Conservation (phyloP, 345 rosid genomes). For the Lepidium sativum region DNA sequence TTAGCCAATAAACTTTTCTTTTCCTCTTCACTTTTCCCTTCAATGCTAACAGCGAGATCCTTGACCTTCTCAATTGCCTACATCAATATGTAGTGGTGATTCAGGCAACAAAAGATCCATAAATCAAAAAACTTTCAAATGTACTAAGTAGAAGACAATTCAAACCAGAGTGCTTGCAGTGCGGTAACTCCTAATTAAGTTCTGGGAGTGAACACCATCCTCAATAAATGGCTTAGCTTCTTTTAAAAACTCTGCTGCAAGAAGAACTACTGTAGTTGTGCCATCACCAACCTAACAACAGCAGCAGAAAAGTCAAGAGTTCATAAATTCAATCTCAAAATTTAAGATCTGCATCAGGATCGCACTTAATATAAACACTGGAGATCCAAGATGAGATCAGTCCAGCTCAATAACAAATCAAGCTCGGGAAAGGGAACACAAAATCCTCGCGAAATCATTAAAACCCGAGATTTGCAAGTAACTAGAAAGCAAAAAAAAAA, state of each 20-base stretch:
- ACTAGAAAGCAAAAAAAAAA: neutral
- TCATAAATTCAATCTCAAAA: neutral
- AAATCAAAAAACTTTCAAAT: neutral
- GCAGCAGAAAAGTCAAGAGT: neutral
- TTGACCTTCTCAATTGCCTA: slow-evolving; percentile 86
- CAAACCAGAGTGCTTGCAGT: slow-evolving; percentile 67
- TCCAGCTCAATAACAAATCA: neutral
- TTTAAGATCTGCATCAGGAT: slow-evolving; percentile 9
- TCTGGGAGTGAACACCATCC: slow-evolving; percentile 96
- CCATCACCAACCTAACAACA: slow-evolving; percentile 87
- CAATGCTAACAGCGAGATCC: slow-evolving; percentile 76
- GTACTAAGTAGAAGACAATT: neutral
- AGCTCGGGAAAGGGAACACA: neutral
- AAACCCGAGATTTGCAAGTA: neutral
- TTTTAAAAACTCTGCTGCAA: slow-evolving; percentile 87
- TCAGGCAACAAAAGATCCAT: neutral
- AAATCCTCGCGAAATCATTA: neutral
- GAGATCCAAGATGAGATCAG: neutral
- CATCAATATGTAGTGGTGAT: neutral
- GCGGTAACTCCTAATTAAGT: slow-evolving; percentile 80
- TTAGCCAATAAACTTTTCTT: slow-evolving; percentile 79
- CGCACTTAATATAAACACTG: neutral
- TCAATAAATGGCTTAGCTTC: slow-evolving; percentile 98
- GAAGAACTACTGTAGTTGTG: slow-evolving; percentile 94
- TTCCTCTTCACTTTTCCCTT: slow-evolving; percentile 86